These are phyloP conservation scores for Colletotrichum sp. DNA, from an alignment of 2,329 filamentous ascomycete species.

Conservation along the genomic window DNA sequence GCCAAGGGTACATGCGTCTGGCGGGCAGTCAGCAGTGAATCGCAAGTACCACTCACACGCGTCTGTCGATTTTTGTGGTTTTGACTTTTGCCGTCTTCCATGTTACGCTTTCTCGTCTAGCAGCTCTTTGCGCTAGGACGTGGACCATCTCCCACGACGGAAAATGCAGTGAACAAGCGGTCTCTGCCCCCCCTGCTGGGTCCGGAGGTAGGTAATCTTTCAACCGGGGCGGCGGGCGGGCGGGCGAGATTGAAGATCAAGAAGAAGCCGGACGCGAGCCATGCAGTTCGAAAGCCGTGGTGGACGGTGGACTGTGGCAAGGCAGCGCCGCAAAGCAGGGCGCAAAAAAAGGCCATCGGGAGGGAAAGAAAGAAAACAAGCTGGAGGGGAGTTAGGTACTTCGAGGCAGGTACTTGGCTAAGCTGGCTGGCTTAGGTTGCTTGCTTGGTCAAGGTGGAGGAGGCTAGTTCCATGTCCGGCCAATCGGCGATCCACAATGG, in stretches of 20 bases:
- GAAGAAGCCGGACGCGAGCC: neutral
- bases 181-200: neutral
- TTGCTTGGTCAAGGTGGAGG: neutral
- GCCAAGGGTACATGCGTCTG: neutral
- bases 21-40: neutral
- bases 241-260: neutral
- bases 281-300: neutral
- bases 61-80: neutral
- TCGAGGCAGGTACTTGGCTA: neutral
- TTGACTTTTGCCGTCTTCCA: neutral
- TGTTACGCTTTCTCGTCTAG: neutral
- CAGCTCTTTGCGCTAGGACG: neutral
- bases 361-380: neutral
- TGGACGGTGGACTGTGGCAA: neutral
- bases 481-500: slow-evolving; percentile 12
- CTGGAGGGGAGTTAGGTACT: neutral
- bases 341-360: neutral
- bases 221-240: neutral
- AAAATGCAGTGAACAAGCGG: neutral
- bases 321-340: neutral
- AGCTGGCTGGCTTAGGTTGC: neutral
- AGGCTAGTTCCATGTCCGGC: slow-evolving; percentile 6
- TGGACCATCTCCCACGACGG: neutral
- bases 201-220: neutral
- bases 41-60: neutral